phyloP scores from a whole-genome alignment of 2,329 filamentous ascomycete species.

The Exophiala mesophila region DNA sequence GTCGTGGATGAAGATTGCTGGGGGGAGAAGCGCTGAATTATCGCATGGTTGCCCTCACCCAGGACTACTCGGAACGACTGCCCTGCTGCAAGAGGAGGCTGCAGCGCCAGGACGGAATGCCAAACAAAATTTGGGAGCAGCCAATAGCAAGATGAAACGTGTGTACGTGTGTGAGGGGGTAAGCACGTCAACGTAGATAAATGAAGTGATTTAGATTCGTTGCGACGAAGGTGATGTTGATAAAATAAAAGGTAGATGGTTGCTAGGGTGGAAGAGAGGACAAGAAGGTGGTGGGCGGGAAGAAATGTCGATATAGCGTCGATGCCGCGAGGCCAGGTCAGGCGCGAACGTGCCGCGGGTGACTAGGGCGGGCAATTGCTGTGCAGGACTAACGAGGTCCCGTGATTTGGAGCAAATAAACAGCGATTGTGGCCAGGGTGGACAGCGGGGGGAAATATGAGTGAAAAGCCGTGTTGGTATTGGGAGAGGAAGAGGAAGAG shows the following conservation, averaged over 20 bases:
- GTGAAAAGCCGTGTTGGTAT: too few relatives aligned
- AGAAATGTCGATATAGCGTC: neutral
- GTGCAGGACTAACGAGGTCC: neutral
- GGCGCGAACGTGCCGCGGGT: neutral
- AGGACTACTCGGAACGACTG: slow-evolving; percentile 6
- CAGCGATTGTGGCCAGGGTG: neutral
- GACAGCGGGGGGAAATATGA: slow-evolving; percentile 1
- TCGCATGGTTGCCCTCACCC: slow-evolving; percentile 16
- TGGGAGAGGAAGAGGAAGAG: slow-evolving; percentile 12
- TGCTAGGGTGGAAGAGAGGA: slow-evolving; percentile 1
- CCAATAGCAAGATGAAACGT: too few relatives aligned
- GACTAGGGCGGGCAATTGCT: neutral
- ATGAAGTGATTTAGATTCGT: too few relatives aligned
- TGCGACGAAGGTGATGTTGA: slow-evolving; percentile 1
- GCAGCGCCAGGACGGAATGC: neutral
- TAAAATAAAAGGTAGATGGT: neutral
- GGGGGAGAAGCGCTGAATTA: slow-evolving; percentile 8
- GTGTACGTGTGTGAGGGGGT: too few relatives aligned
- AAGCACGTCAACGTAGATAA: too few relatives aligned
- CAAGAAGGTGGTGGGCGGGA: slow-evolving; percentile 2
- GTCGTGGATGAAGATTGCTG: slow-evolving; percentile 11
- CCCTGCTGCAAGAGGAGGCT: neutral
- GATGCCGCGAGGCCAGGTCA: neutral
- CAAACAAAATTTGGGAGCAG: too few relatives aligned
- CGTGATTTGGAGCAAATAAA: neutral